phyloP scores from a whole-genome alignment of 139 green algal genomes.

The Chloropicon primus region DNA sequence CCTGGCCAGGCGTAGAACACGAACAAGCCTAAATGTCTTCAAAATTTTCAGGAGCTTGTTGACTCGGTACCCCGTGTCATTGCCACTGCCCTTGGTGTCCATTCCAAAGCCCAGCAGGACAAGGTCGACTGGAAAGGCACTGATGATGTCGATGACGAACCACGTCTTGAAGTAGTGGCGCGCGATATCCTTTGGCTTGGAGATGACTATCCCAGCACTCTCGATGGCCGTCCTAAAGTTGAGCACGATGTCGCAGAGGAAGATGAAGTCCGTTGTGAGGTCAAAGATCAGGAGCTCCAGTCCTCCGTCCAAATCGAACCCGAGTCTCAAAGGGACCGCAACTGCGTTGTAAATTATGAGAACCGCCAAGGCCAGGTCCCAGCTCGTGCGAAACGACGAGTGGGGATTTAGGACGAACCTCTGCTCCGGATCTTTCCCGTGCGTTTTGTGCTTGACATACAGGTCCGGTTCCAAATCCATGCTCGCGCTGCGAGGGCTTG shows the following conservation, averaged over 20 bases:
- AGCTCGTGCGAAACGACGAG: neutral
- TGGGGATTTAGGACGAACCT: neutral
- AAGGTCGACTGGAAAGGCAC: neutral
- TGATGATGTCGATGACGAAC: neutral
- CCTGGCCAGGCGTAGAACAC: neutral
- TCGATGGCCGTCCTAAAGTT: constrained; percentile 4
- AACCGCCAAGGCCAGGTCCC: neutral
- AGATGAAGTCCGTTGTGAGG: neutral
- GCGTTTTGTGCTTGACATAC: too few relatives aligned
- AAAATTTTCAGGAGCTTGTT: neutral
- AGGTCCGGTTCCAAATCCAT: too few relatives aligned
- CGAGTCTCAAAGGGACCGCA: neutral
- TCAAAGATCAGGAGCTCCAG: neutral
- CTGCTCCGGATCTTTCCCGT: neutral
- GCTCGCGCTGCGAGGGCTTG: too few relatives aligned
- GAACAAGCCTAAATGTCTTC: constrained; percentile 3
- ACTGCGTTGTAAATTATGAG: neutral
- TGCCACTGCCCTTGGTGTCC: neutral
- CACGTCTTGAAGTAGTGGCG: neutral
- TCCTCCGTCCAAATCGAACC: neutral
- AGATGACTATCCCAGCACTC: neutral
- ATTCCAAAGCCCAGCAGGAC: neutral
- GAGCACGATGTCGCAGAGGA: constrained; percentile 4
- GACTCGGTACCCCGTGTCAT: neutral
- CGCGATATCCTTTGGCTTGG: neutral